These are phyloP conservation scores for Claviceps lovelessii DNA, from an alignment of 2,329 filamentous ascomycete species.

Conservation along the genomic window DNA sequence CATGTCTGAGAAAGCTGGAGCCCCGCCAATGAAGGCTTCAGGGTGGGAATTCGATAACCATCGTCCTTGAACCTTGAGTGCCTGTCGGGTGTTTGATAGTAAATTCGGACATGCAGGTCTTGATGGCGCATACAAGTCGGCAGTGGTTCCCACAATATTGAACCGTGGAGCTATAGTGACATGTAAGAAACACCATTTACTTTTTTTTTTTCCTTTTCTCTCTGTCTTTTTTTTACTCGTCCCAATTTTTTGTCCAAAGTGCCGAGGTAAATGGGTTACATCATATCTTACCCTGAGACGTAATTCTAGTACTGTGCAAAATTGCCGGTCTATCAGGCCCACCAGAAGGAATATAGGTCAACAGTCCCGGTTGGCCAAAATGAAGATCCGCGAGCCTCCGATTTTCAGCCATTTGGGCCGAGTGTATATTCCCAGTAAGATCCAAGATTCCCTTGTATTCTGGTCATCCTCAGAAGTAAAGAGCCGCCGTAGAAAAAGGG, in stretches of 20 bases:
- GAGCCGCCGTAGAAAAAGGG: too few species aligned
- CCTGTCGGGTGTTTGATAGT: constrained; percentile 16
- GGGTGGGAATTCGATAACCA: constrained; percentile 40
- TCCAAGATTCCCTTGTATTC: constrained; percentile 12
- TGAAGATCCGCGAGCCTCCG: constrained; percentile 18
- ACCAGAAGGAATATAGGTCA: constrained; percentile 18
- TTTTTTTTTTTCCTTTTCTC: background rate
- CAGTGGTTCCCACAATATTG: constrained; percentile 17
- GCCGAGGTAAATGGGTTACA: background rate
- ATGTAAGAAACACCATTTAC: background rate
- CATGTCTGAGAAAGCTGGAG: constrained; percentile 14
- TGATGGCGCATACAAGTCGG: constrained; percentile 21
- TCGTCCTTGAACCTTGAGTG: constrained; percentile 24
- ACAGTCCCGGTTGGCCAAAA: constrained; percentile 19
- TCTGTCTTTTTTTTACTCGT: background rate
- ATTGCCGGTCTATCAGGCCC: constrained; percentile 13
- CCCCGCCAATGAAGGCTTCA: constrained; percentile 30
- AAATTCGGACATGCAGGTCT: constrained; percentile 11
- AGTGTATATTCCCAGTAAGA: constrained; percentile 17
- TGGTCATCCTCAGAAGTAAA: constrained; percentile 2
- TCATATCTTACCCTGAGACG: constrained; percentile 12
- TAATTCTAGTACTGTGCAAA: constrained; percentile 18
- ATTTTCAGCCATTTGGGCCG: constrained; percentile 24
- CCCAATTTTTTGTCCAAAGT: background rate
- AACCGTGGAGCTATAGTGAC: constrained; percentile 17